Percentiles rank a stretch among this genome's conserved stretches.
phyloP scores from a whole-genome alignment of 2,329 filamentous ascomycete genomes.

The Monosporascus cannonballus region DNA sequence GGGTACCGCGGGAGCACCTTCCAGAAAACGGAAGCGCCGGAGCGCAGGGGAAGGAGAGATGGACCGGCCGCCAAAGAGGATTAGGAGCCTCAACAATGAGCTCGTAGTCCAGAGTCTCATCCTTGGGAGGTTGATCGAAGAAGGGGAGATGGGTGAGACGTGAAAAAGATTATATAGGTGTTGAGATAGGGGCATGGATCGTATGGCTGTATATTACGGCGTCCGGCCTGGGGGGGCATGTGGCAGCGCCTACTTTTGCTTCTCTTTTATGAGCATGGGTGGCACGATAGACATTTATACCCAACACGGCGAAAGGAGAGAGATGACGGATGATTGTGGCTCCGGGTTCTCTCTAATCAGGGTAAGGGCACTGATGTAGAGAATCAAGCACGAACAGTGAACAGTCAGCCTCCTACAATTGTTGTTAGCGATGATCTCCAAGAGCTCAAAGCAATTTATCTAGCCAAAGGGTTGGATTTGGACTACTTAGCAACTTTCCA shows the following conservation, averaged over 20 bases:
- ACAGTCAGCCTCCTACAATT: no score
- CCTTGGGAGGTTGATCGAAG: constrained; percentile 69
- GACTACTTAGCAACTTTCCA: no score
- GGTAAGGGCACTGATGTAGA: no score
- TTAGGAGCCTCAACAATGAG: constrained; percentile 74
- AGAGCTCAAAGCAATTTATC: no score
- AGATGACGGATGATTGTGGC: background rate
- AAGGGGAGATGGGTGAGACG: constrained; percentile 37
- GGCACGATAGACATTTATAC: background rate
- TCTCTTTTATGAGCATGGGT: background rate
- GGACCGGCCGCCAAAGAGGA: constrained; percentile 38
- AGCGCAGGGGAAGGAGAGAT: constrained; percentile 28
- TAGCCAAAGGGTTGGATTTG: no score
- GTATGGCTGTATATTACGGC: background rate
- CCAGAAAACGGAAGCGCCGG: constrained; percentile 38
- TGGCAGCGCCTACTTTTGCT: background rate
- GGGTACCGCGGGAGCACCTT: constrained; percentile 27
- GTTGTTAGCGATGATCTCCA: no score
- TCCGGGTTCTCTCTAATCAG: background rate
- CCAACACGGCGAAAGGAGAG: background rate
- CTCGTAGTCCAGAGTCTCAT: constrained; percentile 91
- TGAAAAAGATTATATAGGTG: background rate
- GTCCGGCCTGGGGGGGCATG: background rate
- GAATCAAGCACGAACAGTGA: no score
- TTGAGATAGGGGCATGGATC: background rate